Percentiles rank a stretch among this genome's conserved stretches.
Evolutionary conservation across 1,284 basidiomycete genomes (phyloP).

Genomic region (Apiotrichum sp.): DNA sequence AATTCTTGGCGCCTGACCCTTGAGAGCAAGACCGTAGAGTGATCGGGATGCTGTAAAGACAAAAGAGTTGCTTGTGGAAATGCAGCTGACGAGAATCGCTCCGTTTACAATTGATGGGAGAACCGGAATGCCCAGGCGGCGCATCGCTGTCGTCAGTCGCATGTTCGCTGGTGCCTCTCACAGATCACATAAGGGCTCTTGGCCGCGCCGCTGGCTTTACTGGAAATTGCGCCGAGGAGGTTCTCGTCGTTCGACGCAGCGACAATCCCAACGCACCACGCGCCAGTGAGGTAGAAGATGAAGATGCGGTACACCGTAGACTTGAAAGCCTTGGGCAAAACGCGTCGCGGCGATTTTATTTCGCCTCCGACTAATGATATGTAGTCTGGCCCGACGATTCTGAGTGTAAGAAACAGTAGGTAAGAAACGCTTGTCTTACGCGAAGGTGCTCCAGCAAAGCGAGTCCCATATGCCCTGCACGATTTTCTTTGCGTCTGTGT

Average conservation of each 20-base stretch:
- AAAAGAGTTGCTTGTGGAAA: constrained; percentile 38
- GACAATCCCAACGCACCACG: constrained; percentile 30
- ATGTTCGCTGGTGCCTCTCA: constrained; percentile 1
- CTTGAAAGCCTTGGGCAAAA: constrained; percentile 36
- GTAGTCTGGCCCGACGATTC: constrained; percentile 27
- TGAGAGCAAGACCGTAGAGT: constrained; percentile 27
- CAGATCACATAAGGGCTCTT: constrained; percentile 30
- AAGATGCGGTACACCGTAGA: constrained; percentile 30
- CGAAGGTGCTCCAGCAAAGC: constrained; percentile 31
- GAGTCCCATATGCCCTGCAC: constrained; percentile 31
- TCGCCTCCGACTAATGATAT: constrained; percentile 24
- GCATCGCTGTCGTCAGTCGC: constrained; percentile 25
- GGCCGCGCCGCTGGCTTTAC: constrained; percentile 14
- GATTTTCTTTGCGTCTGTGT: constrained; percentile 20
- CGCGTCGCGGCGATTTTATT: constrained; percentile 24
- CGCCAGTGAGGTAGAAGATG: constrained; percentile 32
- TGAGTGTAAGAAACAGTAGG: neutral
- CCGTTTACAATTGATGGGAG: constrained; percentile 43
- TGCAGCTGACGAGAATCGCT: constrained; percentile 35
- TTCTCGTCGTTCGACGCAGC: constrained; percentile 10
- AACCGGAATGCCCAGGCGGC: constrained; percentile 36
- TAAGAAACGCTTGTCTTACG: constrained; percentile 12
- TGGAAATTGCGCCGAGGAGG: constrained; percentile 20
- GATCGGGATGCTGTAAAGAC: constrained; percentile 26
- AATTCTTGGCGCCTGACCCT: constrained; percentile 24